Percentiles rank a stretch among this genome's conserved stretches.
phyloP scores from a whole-genome alignment of 441 rosid species.

The Sinapis alba region DNA sequence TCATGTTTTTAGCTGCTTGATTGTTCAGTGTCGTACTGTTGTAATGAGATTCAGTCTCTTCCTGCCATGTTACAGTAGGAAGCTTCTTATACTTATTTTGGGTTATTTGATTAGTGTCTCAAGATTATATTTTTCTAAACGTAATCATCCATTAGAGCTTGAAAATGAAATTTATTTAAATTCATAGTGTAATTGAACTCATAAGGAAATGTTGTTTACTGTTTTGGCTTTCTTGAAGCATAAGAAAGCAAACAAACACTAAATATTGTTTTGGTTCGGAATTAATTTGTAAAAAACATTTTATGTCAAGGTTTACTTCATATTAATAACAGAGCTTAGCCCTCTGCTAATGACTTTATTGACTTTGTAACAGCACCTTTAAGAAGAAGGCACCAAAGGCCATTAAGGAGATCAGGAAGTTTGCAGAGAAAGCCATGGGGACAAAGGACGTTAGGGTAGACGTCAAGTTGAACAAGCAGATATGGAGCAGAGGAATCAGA shows the following conservation, averaged over 20 bases:
- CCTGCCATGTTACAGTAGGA: not conserved
- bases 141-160: not conserved
- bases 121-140: not conserved
- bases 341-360: not conserved
- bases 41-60: not conserved
- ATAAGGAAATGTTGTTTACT: not conserved
- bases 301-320: not conserved
- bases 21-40: not conserved
- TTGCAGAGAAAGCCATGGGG: slow-evolving; percentile 81
- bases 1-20: slow-evolving; percentile 10
- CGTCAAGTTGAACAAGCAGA: slow-evolving; percentile 85
- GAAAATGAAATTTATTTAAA: not conserved
- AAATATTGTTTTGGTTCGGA: not conserved
- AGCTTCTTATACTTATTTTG: not conserved
- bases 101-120: not conserved
- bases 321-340: too few species aligned
- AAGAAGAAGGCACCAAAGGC: slow-evolving; percentile 97
- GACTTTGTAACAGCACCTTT: slow-evolving; percentile 56
- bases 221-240: not conserved
- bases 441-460: slow-evolving; percentile 82
- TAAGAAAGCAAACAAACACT: not conserved
- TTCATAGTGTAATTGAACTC: not conserved
- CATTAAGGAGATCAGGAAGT: slow-evolving; percentile 87
- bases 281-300: not conserved
- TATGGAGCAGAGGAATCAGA: slow-evolving; percentile 90